Evolutionary conservation across 495 filamentous ascomycete species (phyloP), one percentile per base, ranked within the genome.

Genomic region (Trypethelium eluteriae): DNA sequence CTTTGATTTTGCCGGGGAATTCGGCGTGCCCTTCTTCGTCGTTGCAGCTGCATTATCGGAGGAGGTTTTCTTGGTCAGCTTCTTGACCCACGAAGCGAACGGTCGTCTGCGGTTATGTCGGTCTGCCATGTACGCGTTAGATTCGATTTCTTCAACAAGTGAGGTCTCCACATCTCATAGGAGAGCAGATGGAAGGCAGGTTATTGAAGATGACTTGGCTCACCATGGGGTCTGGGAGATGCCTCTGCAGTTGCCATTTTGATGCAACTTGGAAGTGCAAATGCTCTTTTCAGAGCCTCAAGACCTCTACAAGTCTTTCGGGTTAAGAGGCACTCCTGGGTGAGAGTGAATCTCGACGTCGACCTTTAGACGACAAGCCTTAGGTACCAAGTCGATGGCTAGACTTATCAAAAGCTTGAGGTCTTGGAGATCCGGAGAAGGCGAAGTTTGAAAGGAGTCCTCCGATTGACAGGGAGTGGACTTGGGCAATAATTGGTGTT

Each of bases 71-170:
- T 86, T 94, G 39, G 92, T 87, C 38, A 98, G 84, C 68, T 93
- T 92, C 81, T 93, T 96, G 86, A 98, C 90, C 88, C 93, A 92
- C 53, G 85, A 88, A 34, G 93, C 86, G 76, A 98, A 97, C 4
- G 93, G 93, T 62, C 88, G 87, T 63, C 92, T 88, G 64, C 91
- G 89, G 66, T 80, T 81, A 77, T 86, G 84, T 66, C 85, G 82
- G 75, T 87, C 86, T 88, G 69, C 68, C 50, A 63, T 68, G 25
- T 10, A 1, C 14, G 16, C 11, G 25, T 69, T 38, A 66, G 64
- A 59, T 6, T 35, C 11, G 2, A 2, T 36, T 2, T 5, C 25
- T 32, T 35, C 53, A 14, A 59, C 14, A 59, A 25, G 25, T 25
- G 25, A 25, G 25, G 25, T 25, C 25, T 25, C 25, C 25, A 25